Evolutionary conservation across 1,284 basidiomycete species (phyloP), one percentile per base, ranked within the genome.

Genomic region (Cryptococcus sp.): DNA sequence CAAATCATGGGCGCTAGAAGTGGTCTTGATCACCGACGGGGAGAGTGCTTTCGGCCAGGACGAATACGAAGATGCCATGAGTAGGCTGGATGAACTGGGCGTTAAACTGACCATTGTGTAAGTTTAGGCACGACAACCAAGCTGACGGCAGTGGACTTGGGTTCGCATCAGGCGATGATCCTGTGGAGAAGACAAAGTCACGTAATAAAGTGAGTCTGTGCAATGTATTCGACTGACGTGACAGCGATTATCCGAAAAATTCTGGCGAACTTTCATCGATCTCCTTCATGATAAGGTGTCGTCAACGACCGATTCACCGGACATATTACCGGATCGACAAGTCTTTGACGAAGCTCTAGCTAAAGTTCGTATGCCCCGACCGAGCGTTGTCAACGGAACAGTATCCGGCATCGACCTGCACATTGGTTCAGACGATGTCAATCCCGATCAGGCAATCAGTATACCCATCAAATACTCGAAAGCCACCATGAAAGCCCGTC

Each of bases 381-480:
- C 86, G 47, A 86, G 84, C 52, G 69, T 79, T 45, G 81, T 82
- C 39, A 87, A 85, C 61, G 90, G 90, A 1, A 75, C 80, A 0
- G 77, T 88, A 1, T 72, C 79, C 63, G 77, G 77, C 10, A 87
- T 82, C 32, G 78, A 82, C 7, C 78, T 96, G 3, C 83, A 85
- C 25, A 79, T 96, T 21, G 91, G 91, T 1, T 86, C 91, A 55
- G 74, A 80, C 4, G 82, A 85, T 7, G 77, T 79, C 1, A 77
- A 82, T 32, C 75, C 81, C 2, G 82, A 83, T 2, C 83, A 88
- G 64, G 84, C 88, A 0, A 76, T 96, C 45, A 83, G 85, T 63
- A 82, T 98, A 51, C 75, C 78, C 1, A 80, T 97, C 63, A 85
- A 85, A 64, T 81, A 85, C 36, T 86, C 84, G 64, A 98, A 98